Base-by-base conservation (phyloP, 2,329 filamentous ascomycete species). In the Apiospora marii region DNA sequence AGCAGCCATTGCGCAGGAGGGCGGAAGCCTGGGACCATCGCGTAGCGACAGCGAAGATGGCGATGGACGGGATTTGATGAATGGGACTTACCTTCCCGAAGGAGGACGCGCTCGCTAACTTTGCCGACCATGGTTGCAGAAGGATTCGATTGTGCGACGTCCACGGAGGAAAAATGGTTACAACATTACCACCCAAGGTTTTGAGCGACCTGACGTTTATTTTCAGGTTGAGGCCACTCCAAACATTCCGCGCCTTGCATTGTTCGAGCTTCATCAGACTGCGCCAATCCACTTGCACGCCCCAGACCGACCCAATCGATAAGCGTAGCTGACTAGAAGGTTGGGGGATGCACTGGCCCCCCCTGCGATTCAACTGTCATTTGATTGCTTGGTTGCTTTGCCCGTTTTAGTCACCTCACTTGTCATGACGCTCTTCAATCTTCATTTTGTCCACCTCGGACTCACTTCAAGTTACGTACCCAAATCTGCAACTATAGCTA, bases 21-120 rank as follows among this genome's bases (percentile, higher is more conserved):
- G 43, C 46, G 53, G 16, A 19, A 5, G 44, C 19, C 24, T 24
- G 48, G 51, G 58, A 61, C 16, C 30, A 49, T 37, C 44, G 37
- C 34, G 49, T 24, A 30, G 67, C 41, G 68, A 70, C 43, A 37
- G 51, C 30, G 70, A 70, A 49, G 43, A 64, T 68, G 72, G 71
- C 64, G 67, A 68, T 27, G 67, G 10, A 48, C 24, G 30, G 53
- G 67, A 69, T 37, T 46, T 30, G 34, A 43, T 22, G 46, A 70
- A 71, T 71, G 70, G 53, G 51, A 74, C 86, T 78, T 81, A 90
- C 89, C 89, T 86, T 91, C 89, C 80, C 89, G 82, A 43, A 90
- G 85, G 82, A 91, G 89, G 78, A 91, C 89, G 82, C 88, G 87
- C 83, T 91, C 89, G 82, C 89, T 91, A 76, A 91, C 89, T 84